Percentiles rank a stretch among this genome's conserved stretches.
These are phyloP conservation scores for Aphanocladium album DNA, from an alignment of 2,329 filamentous ascomycete genomes.

Conservation along the genomic window DNA sequence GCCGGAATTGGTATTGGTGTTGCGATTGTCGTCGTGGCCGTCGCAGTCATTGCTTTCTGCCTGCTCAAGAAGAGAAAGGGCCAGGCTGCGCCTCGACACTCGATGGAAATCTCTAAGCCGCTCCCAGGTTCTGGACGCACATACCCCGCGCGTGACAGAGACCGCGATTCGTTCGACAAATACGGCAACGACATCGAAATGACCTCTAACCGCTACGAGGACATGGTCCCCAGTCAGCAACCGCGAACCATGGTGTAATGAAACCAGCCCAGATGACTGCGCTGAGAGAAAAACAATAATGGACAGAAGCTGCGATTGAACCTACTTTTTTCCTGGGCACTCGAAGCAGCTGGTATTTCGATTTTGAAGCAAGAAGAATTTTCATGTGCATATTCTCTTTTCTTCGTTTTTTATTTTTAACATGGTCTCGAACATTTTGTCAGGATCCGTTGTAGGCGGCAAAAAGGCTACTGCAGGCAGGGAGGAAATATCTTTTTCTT, in stretches of 20 bases:
- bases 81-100: constrained; percentile 17
- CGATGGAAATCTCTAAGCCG: constrained; percentile 46
- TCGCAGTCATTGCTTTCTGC: constrained; percentile 34
- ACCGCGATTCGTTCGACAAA: constrained; percentile 27
- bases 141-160: constrained; percentile 29
- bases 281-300: neutral
- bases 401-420: constrained; percentile 4
- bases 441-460: neutral
- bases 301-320: neutral
- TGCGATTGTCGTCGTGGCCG: constrained; percentile 36
- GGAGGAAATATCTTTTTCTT: neutral
- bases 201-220: constrained; percentile 51
- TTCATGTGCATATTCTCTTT: neutral
- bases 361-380: neutral
- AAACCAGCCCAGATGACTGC: neutral
- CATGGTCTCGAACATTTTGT: neutral
- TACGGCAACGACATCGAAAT: constrained; percentile 43
- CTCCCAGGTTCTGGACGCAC: constrained; percentile 40
- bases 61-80: constrained; percentile 28
- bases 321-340: neutral
- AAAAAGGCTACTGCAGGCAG: constrained; percentile 18
- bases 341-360: neutral
- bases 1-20: constrained; percentile 46
- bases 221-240: constrained; percentile 49
- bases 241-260: constrained; percentile 40